phyloP scores from a whole-genome alignment of 768 basidiomycete genomes.

The Lactifluus volemus region DNA sequence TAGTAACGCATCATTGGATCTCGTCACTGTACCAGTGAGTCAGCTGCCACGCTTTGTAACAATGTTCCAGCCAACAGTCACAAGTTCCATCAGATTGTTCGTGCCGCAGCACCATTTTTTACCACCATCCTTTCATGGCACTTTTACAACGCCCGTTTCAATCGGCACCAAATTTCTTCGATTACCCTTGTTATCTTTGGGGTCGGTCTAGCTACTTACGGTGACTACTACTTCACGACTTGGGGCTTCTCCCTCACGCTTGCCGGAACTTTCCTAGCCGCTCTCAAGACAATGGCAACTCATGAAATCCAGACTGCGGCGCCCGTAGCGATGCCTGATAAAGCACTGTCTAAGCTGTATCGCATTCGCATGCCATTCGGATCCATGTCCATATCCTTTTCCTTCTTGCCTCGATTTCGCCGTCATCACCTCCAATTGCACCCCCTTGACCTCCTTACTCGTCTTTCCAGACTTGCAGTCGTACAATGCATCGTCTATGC shows the following conservation, averaged over 20 bases:
- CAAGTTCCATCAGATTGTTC: constrained; percentile 95
- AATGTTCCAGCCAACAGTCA: neutral
- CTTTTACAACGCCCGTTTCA: constrained; percentile 57
- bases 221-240: constrained; percentile 87
- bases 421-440: constrained; percentile 38
- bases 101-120: constrained; percentile 88
- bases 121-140: constrained; percentile 69
- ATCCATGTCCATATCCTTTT: constrained; percentile 18
- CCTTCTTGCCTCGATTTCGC: constrained; percentile 14
- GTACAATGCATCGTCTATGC: constrained; percentile 78
- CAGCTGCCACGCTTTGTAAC: neutral
- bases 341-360: neutral
- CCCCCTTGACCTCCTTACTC: constrained; percentile 79
- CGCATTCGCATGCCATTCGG: neutral
- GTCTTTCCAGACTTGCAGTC: constrained; percentile 90
- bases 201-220: constrained; percentile 91
- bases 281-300: constrained; percentile 89
- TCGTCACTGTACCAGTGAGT: constrained; percentile 86
- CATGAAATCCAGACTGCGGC: constrained; percentile 56
- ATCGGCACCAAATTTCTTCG: constrained; percentile 53
- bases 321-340: constrained; percentile 17
- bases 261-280: constrained; percentile 83
- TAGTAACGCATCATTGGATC: constrained; percentile 81
- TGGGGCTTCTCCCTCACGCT: constrained; percentile 84
- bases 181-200: constrained; percentile 82